Percentiles rank a stretch among this genome's conserved stretches.
These are phyloP conservation scores for Amaranthus cruentus DNA, from an alignment of 148 eudicot species.

Conservation along the genomic window DNA sequence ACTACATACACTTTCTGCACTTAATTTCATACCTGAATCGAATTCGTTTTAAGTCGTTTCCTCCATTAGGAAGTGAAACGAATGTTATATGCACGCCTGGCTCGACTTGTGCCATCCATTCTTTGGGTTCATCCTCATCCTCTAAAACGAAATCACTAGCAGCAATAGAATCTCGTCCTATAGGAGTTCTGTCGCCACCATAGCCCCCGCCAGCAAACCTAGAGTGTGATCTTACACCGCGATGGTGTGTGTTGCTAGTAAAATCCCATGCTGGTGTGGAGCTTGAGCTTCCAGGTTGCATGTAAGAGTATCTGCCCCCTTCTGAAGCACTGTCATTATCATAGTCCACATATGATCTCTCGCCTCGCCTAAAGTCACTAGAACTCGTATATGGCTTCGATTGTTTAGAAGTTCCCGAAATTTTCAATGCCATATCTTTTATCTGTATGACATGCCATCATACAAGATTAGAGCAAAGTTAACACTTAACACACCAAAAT, in stretches of 20 bases:
- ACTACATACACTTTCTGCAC: not conserved
- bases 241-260: slow-evolving; percentile 39
- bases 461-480: not conserved
- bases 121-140: slow-evolving; percentile 82
- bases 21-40: slow-evolving; percentile 68
- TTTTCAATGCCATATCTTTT: slow-evolving; percentile 89
- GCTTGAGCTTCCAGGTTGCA: slow-evolving; percentile 77
- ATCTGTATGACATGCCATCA: slow-evolving; percentile 43
- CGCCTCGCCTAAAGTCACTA: slow-evolving; percentile 53
- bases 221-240: slow-evolving; percentile 42
- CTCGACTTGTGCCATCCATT: slow-evolving; percentile 98
- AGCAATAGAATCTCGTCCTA: slow-evolving; percentile 44
- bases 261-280: slow-evolving; percentile 96
- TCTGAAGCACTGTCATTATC: slow-evolving; percentile 62
- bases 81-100: slow-evolving; percentile 98
- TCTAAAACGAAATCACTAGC: slow-evolving; percentile 62
- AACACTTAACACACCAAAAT: not conserved
- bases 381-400: slow-evolving; percentile 74
- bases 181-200: slow-evolving; percentile 41
- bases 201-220: slow-evolving; percentile 43
- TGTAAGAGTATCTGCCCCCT: slow-evolving; percentile 62
- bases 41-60: slow-evolving; percentile 89
- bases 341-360: slow-evolving; percentile 58
- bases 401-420: slow-evolving; percentile 60
- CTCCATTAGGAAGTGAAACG: slow-evolving; percentile 81